phyloP scores from a whole-genome alignment of 306 rosid species.

The Quercus rubra region DNA sequence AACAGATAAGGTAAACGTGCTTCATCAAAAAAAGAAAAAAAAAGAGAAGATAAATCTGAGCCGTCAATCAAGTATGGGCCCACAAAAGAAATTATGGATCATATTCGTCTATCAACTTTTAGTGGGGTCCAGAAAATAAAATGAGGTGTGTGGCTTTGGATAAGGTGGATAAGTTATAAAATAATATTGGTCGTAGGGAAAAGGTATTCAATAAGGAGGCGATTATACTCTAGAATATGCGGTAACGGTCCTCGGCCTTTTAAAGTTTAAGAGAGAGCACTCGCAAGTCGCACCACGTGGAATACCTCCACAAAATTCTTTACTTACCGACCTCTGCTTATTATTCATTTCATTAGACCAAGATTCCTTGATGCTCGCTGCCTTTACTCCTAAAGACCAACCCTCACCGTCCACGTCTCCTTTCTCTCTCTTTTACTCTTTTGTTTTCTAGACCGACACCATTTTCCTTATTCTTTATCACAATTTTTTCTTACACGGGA shows the following conservation, averaged over 20 bases:
- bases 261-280: background rate
- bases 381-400: background rate
- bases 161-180: conserved; percentile 16
- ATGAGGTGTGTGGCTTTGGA: background rate
- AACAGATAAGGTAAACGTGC: no score
- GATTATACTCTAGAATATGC: conserved; percentile 13
- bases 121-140: no score
- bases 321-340: background rate
- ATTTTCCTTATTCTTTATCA: no score
- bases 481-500: no score
- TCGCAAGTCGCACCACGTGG: conserved; percentile 11
- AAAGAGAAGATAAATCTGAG: no score
- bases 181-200: background rate
- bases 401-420: background rate
- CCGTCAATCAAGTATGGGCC: no score
- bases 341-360: background rate
- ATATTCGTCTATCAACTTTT: no score
- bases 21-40: no score
- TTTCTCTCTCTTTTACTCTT: background rate
- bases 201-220: background rate
- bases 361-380: background rate
- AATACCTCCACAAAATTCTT: background rate
- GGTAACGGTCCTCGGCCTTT: background rate
- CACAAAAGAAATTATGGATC: no score
- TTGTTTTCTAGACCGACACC: background rate